Evolutionary conservation across 495 filamentous ascomycete genomes (phyloP).

Genomic region (Penicillium taxi): DNA sequence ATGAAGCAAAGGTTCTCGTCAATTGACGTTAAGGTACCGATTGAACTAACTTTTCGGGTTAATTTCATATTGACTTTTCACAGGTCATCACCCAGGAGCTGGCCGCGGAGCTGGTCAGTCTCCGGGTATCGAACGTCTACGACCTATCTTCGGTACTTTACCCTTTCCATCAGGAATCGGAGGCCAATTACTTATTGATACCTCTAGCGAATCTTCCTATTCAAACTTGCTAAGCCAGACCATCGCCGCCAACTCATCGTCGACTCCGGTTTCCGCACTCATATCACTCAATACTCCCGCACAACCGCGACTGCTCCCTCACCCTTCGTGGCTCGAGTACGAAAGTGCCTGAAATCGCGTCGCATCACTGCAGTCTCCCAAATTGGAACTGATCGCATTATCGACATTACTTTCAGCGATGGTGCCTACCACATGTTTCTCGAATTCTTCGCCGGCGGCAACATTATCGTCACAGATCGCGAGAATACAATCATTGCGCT

Average conservation of each 20-base stretch:
- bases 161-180: neutral
- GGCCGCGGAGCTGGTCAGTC: slow-evolving; percentile 57
- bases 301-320: slow-evolving; percentile 77
- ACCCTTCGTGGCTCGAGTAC: slow-evolving; percentile 69
- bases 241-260: slow-evolving; percentile 79
- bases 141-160: slow-evolving; percentile 71
- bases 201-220: slow-evolving; percentile 76
- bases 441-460: slow-evolving; percentile 95
- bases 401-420: slow-evolving; percentile 88
- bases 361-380: slow-evolving; percentile 74
- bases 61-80: slow-evolving; percentile 4
- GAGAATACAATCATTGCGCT: slow-evolving; percentile 71
- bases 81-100: slow-evolving; percentile 93
- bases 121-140: slow-evolving; percentile 89
- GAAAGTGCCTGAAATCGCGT: slow-evolving; percentile 81
- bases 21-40: slow-evolving; percentile 69
- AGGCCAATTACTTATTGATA: neutral
- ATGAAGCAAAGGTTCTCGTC: slow-evolving; percentile 99
- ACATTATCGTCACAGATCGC: slow-evolving; percentile 82
- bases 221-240: slow-evolving; percentile 84
- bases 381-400: slow-evolving; percentile 86
- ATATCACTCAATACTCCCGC: slow-evolving; percentile 82
- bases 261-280: slow-evolving; percentile 93
- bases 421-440: slow-evolving; percentile 79
- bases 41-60: neutral